Conservation (phyloP, 257 asterid genomes). For the Jacaranda mimosifolia region DNA sequence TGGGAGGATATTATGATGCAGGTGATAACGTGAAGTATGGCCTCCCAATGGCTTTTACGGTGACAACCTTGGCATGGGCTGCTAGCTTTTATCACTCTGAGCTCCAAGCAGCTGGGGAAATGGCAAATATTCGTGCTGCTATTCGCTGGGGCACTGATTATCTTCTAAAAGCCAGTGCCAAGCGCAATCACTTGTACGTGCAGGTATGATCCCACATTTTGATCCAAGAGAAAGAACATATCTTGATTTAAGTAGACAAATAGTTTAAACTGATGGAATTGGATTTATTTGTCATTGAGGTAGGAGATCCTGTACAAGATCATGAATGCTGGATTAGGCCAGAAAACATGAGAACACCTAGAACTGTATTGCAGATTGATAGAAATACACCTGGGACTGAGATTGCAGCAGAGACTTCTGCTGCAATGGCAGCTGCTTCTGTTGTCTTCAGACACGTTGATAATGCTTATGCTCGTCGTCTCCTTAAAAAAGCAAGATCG, state of each 20-base stretch:
- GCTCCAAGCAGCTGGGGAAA: constrained; percentile 69
- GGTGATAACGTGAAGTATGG: constrained; percentile 91
- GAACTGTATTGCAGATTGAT: constrained; percentile 66
- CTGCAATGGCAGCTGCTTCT: constrained; percentile 84
- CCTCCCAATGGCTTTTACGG: constrained; percentile 84
- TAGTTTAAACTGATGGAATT: constrained; percentile 26
- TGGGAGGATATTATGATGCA: constrained; percentile 89
- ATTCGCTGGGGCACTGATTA: constrained; percentile 85
- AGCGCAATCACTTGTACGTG: constrained; percentile 56
- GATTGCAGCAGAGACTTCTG: constrained; percentile 80
- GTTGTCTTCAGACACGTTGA: constrained; percentile 53
- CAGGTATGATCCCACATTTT: constrained; percentile 47
- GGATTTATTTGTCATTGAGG: constrained; percentile 49
- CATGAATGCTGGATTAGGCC: constrained; percentile 86
- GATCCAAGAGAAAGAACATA: not conserved
- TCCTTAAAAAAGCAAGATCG: constrained; percentile 50
- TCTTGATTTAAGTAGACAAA: too few relatives aligned
- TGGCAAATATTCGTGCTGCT: constrained; percentile 50
- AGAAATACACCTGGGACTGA: constrained; percentile 70
- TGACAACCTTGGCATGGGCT: constrained; percentile 80
- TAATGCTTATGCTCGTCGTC: constrained; percentile 52
- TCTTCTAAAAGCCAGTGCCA: constrained; percentile 66
- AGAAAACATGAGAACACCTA: constrained; percentile 76
- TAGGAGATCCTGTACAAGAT: constrained; percentile 81
- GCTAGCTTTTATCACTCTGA: constrained; percentile 55